Conservation (phyloP, 495 filamentous ascomycete genomes). For the Immersiella caudata region DNA sequence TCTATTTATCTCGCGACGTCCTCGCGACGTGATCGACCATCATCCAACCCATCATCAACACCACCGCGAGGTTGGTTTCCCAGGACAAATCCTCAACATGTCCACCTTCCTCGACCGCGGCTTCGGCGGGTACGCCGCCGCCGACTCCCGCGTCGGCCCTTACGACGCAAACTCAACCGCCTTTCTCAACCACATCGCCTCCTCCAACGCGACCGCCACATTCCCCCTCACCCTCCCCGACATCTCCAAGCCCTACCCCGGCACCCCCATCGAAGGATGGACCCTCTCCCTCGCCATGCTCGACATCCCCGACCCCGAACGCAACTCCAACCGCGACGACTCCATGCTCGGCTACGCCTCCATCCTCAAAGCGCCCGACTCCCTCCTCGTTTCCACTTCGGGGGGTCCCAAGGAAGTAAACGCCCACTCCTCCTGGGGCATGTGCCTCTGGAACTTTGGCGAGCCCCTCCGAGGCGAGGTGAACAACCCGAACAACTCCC, state of each 20-base stretch:
- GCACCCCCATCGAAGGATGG: conserved; percentile 20
- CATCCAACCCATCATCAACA: background rate
- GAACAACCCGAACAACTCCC: conserved; percentile 20
- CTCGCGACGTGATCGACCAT: background rate
- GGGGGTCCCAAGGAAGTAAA: conserved; percentile 14
- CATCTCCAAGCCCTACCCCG: conserved; percentile 22
- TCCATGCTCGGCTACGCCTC: conserved; percentile 18
- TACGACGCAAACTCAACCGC: conserved; percentile 21
- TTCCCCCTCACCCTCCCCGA: conserved; percentile 20
- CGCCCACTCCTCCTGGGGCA: conserved; percentile 21
- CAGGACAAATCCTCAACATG: background rate
- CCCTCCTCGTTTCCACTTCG: background rate
- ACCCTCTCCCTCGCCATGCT: conserved; percentile 14
- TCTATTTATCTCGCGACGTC: too few relatives aligned
- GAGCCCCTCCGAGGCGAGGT: background rate
- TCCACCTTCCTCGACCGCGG: background rate
- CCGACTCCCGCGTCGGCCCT: conserved; percentile 11
- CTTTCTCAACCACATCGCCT: background rate
- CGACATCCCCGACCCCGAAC: conserved; percentile 7
- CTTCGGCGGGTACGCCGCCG: conserved; percentile 18
- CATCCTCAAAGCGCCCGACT: conserved; percentile 9
- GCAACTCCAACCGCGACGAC: background rate
- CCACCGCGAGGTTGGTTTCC: too few relatives aligned
- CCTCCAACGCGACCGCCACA: conserved; percentile 19
- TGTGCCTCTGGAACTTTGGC: conserved; percentile 21